Evolutionary conservation across 768 basidiomycete species (phyloP).

Genomic region (Holtermannia corniformis): DNA sequence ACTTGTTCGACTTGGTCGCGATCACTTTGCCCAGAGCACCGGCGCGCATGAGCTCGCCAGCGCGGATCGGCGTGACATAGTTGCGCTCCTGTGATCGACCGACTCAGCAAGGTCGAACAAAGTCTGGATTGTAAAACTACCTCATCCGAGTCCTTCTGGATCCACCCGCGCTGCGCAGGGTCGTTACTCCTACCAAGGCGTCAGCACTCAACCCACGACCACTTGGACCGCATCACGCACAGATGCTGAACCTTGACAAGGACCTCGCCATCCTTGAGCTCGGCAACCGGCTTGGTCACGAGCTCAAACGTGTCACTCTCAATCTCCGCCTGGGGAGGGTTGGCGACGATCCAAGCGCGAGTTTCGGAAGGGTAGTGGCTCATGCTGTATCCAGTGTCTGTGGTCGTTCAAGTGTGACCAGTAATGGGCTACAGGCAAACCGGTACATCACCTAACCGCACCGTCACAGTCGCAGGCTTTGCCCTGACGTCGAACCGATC

Average conservation of each 20-base stretch:
- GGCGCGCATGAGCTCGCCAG: conserved; percentile 13
- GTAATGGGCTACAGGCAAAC: too few relatives aligned
- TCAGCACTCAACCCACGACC: too few relatives aligned
- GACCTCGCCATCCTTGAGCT: conserved; percentile 29
- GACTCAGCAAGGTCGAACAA: neutral
- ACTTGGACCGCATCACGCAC: conserved; percentile 35
- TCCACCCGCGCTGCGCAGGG: conserved; percentile 7
- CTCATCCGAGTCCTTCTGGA: neutral
- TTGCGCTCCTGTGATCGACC: conserved; percentile 9
- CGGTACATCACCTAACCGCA: too few relatives aligned
- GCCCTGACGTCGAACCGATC: too few relatives aligned
- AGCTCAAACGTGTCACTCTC: conserved; percentile 16
- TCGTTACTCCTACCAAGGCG: conserved; percentile 18
- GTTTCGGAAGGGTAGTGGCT: conserved; percentile 10
- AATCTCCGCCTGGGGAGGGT: conserved; percentile 21
- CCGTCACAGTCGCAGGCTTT: too few relatives aligned
- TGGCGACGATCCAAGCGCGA: conserved; percentile 18
- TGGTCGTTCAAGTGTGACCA: too few relatives aligned
- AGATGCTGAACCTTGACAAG: conserved; percentile 24
- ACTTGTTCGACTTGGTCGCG: conserved; percentile 18
- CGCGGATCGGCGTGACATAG: conserved; percentile 13
- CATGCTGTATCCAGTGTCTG: too few relatives aligned
- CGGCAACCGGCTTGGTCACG: conserved; percentile 7
- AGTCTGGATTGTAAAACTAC: too few relatives aligned
- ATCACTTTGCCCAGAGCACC: conserved; percentile 22